Base-by-base conservation (phyloP, 352 stramenopile species). In the Phytophthora agathidicida region DNA sequence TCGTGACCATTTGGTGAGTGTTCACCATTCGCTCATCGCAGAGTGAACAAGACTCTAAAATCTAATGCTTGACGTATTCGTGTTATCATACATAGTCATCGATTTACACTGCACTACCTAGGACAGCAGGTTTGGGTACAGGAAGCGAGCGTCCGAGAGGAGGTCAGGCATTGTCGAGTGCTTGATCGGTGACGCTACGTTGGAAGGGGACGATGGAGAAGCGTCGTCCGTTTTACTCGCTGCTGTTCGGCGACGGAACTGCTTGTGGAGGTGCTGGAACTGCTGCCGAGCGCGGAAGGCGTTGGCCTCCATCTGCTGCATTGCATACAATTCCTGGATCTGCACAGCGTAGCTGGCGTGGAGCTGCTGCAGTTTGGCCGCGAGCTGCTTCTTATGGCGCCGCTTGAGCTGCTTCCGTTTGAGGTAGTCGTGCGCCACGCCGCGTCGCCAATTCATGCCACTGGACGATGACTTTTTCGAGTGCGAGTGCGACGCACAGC, bases 371-470 rank as follows among this genome's bases (percentile, higher is more conserved):
- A 85, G 51, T 37, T 85, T 80, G 11, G 62, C 58, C 19, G 63
- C 73, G 17, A 91, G 65, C 33, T 82, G 77, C 46, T 89, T 88
- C 51, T 89, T 91, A 24, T 88, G 72, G 1, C 81, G 80, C 30
- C 80, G 77, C 46, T 89, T 88, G 39, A 92, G 69, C 37, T 93
- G 78, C 46, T 91, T 89, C 55, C 72, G 73, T 52, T 83, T 83
- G 38, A 68, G 60, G 26, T 80, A 89, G 35, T 87, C 67, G 42
- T 70, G 65, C 23, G 65, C 71, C 13, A 87, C 70, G 24, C 49
- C 59, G 27, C 74, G 82, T 24, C 73, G 73, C 76, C 79, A 93
- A 65, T 87, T 86, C 17, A 68, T 50, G 8, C 48, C 49, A 5
- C 31, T 42, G 16, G 45, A 54, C 13, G 41, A 69, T 2, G 55